These are phyloP conservation scores for Ophiobolus disseminans DNA, from an alignment of 2,329 filamentous ascomycete species.

Conservation along the genomic window DNA sequence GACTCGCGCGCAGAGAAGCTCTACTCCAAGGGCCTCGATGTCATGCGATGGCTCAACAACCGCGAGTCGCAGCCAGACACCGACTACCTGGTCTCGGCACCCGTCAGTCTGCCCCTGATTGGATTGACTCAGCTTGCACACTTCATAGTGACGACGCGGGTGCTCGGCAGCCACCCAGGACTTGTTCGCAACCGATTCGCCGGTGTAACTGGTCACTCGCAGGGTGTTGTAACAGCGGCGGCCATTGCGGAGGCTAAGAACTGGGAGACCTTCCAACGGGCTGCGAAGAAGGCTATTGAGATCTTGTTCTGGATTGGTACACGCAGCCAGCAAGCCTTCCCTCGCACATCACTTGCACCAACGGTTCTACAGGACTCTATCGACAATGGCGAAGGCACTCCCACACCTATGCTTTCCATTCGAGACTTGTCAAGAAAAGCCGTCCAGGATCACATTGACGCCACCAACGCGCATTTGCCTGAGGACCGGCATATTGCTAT, in stretches of 20 bases:
- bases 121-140: conserved; percentile 95
- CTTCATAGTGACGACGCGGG: conserved; percentile 92
- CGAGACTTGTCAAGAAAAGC: conserved; percentile 86
- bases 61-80: conserved; percentile 89
- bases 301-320: conserved; percentile 99
- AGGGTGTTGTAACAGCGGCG: conserved; percentile 92
- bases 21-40: conserved; percentile 94
- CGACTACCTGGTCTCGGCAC: conserved; percentile 68
- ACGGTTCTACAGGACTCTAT: conserved; percentile 90
- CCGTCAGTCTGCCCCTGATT: conserved; percentile 89
- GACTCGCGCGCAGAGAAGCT: conserved; percentile 91
- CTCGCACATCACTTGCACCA: conserved; percentile 89
- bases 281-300: conserved; percentile 80
- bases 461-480: conserved; percentile 95
- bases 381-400: conserved; percentile 91
- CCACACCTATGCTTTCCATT: conserved; percentile 97
- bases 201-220: conserved; percentile 94
- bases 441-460: conserved; percentile 95
- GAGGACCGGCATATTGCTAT: conserved; percentile 92
- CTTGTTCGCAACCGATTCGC: conserved; percentile 83
- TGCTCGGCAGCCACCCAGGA: conserved; percentile 86
- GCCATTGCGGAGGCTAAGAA: conserved; percentile 88
- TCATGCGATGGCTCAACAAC: conserved; percentile 91
- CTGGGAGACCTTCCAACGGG: conserved; percentile 89
- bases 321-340: conserved; percentile 96